These are phyloP conservation scores for Alisma plantagoaquatica DNA, from an alignment of 106 monocot genomes.

Conservation along the genomic window DNA sequence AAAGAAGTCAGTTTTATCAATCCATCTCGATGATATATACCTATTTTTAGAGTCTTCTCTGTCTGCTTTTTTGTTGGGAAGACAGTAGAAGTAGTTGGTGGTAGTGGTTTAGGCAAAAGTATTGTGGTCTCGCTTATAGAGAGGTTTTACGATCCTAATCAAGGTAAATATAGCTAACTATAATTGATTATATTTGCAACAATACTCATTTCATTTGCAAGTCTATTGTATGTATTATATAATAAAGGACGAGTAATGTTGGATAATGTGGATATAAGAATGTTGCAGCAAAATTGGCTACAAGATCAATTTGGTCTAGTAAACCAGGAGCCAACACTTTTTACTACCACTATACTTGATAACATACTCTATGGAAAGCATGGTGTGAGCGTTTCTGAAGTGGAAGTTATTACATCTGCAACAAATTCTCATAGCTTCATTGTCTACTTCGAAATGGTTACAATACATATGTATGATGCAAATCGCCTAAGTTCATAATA, in stretches of 20 bases:
- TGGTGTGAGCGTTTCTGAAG: conserved; percentile 87
- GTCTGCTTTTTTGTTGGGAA: conserved; percentile 93
- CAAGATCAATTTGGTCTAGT: conserved; percentile 95
- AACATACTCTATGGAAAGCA: conserved; percentile 94
- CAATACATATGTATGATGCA: conserved; percentile 62
- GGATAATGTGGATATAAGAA: conserved; percentile 92
- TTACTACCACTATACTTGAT: conserved; percentile 91
- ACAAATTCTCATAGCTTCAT: conserved; percentile 98
- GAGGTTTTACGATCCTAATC: conserved; percentile 97
- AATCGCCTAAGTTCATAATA: not conserved
- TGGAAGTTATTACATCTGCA: conserved; percentile 81
- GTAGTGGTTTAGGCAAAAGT: conserved; percentile 97
- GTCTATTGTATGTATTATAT: conserved; percentile 2
- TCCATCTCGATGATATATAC: conserved; percentile 87
- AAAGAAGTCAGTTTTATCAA: conserved; percentile 91
- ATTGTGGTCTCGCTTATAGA: conserved; percentile 93
- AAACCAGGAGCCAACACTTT: conserved; percentile 97
- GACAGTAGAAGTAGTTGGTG: conserved; percentile 91
- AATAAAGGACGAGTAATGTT: conserved; percentile 74
- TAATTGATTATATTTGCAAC: not conserved
- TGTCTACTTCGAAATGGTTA: conserved; percentile 92
- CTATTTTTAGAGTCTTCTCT: conserved; percentile 76
- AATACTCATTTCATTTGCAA: not conserved
- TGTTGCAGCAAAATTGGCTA: conserved; percentile 73
- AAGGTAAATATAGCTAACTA: no score